Conservation (phyloP, 2,329 filamentous ascomycete species). For the Aureobasidium namibiae region DNA sequence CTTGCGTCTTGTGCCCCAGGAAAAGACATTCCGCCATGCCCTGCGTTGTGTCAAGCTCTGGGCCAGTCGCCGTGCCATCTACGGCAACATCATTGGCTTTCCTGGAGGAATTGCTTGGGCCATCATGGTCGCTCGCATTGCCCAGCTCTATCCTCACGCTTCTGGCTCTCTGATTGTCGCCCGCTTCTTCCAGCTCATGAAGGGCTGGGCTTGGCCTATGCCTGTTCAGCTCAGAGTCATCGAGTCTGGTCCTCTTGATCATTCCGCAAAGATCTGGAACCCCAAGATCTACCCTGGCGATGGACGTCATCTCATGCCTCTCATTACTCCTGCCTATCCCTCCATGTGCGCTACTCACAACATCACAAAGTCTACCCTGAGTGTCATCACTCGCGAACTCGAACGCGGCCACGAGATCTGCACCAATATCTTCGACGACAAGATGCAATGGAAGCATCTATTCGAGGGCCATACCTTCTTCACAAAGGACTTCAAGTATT, state of each 20-base stretch:
- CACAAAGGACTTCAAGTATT: constrained; percentile 88
- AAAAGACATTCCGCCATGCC: constrained; percentile 81
- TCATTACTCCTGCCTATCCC: constrained; percentile 95
- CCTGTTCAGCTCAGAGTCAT: constrained; percentile 87
- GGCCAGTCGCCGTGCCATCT: constrained; percentile 86
- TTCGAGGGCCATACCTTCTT: constrained; percentile 92
- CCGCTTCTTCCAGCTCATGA: constrained; percentile 92
- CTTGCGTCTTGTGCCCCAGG: constrained; percentile 76
- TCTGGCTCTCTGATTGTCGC: constrained; percentile 79
- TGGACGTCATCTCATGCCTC: constrained; percentile 85
- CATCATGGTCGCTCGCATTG: constrained; percentile 92
- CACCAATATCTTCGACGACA: constrained; percentile 58
- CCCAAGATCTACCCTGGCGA: constrained; percentile 78
- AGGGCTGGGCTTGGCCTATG: constrained; percentile 85
- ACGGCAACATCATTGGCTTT: constrained; percentile 93
- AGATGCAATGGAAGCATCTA: constrained; percentile 72
- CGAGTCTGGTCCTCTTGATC: constrained; percentile 62
- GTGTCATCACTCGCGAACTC: constrained; percentile 76
- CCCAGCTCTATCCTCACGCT: constrained; percentile 90
- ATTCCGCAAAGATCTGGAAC: constrained; percentile 83
- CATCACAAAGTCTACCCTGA: constrained; percentile 76
- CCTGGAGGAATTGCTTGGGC: constrained; percentile 97
- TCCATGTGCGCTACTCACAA: constrained; percentile 98
- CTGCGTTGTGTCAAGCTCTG: constrained; percentile 91
- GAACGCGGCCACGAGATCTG: constrained; percentile 69